Base-by-base conservation (phyloP, 176 grass and related monocot species). In the Lolium multiflorum region DNA sequence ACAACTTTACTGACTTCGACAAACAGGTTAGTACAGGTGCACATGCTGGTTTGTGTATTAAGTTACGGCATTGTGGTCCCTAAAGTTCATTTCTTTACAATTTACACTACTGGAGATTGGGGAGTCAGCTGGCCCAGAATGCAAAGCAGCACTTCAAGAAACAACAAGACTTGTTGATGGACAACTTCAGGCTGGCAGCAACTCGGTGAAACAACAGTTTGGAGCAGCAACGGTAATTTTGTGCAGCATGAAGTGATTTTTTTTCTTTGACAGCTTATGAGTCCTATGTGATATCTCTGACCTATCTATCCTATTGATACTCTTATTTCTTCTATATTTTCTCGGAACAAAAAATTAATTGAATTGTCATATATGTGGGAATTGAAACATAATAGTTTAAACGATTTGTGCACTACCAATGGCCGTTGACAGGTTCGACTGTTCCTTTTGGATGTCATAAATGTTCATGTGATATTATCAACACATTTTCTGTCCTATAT, bases 101-200 rank as follows among this genome's bases (percentile, higher is more conserved):
- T 76, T 65, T 28, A 17, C 35, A 24, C 78, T 51, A 66, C 2
- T 93, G 66, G 15, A 98, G 97, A 81, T 98, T 88, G 94, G 97
- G 72, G 90, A 85, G 13, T 98, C 97, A 55, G 97, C 97, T 91
- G 97, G 97, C 77, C 62, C 92, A 76, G 94, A 96, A 91, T 98
- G 97, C 79, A 98, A 98, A 91, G 89, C 67, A 78, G 92, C 85
- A 7, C 97, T 98, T 81, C 94, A 98, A 93, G 92, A 98, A 90
- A 84, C 83, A 90, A 98, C 94, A 41, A 72, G 82, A 86, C 78
- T 92, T 82, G 90, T 94, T 77, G 97, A 98, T 39, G 87, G 76
- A 57, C 84, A 91, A 84, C 87, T 98, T 66, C 77, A 91, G 84
- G 88, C 90, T 82, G 86, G 85, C 52, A 7, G 67, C 72, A 83